phyloP scores from a whole-genome alignment of 2,329 filamentous ascomycete genomes.

The Trichocomaceae sp. region DNA sequence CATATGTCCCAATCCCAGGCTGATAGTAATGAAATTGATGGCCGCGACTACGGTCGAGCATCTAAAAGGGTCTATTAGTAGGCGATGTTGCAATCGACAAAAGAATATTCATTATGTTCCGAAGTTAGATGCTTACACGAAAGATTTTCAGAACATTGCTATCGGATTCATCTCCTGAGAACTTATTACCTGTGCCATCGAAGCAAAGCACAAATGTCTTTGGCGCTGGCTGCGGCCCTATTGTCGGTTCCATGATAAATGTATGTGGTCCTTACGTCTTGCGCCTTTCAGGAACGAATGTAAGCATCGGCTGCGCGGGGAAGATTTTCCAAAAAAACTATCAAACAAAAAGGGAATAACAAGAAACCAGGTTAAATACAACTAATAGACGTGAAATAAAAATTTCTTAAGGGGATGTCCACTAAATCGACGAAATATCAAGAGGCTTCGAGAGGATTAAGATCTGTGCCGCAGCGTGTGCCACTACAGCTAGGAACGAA shows the following conservation, averaged over 20 bases:
- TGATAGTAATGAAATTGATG: conserved; percentile 40
- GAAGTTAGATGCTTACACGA: conserved; percentile 26
- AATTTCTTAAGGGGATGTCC: not conserved
- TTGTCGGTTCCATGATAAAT: conserved; percentile 15
- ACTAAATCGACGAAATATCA: not conserved
- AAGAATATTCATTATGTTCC: not conserved
- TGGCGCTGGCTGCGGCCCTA: conserved; percentile 19
- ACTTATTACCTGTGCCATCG: conserved; percentile 42
- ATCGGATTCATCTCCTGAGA: conserved; percentile 38
- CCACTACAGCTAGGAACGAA: not conserved
- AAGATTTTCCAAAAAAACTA: not conserved
- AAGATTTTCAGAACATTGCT: conserved; percentile 45
- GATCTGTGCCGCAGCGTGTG: not conserved
- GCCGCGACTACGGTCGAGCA: conserved; percentile 36
- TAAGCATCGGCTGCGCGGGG: not conserved
- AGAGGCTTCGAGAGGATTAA: not conserved
- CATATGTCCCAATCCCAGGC: conserved; percentile 42
- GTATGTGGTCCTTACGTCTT: conserved; percentile 8
- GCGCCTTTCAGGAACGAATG: not conserved
- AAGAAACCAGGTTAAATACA: not conserved
- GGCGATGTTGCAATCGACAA: not conserved
- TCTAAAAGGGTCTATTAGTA: conserved; percentile 18
- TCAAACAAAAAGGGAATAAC: too few relatives aligned
- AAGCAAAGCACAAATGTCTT: conserved; percentile 40
- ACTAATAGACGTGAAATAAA: not conserved